phyloP scores from a whole-genome alignment of 257 asterid species.

The Leptodermis oblonga region DNA sequence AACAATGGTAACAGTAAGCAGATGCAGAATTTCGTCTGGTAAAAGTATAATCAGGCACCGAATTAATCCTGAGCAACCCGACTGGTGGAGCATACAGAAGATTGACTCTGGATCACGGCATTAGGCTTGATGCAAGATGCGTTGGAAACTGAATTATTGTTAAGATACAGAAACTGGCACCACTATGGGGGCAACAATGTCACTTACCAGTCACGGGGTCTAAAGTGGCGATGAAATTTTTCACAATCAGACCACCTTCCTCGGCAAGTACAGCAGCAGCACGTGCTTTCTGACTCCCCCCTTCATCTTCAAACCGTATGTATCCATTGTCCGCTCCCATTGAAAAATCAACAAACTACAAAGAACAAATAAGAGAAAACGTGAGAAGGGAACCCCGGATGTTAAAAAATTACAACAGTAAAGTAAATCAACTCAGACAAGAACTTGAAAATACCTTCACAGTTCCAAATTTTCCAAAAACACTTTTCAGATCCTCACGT shows the following conservation, averaged over 20 bases:
- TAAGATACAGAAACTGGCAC: not conserved
- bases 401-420: not conserved
- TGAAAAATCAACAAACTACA: slow-evolving; percentile 76
- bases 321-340: slow-evolving; percentile 73
- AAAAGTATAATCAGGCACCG: not conserved
- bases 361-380: slow-evolving; percentile 3
- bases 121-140: not conserved
- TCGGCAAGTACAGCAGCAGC: slow-evolving; percentile 87
- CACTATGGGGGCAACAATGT: not conserved
- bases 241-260: slow-evolving; percentile 82
- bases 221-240: slow-evolving; percentile 65
- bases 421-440: not conserved
- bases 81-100: not conserved
- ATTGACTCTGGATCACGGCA: not conserved
- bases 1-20: not conserved
- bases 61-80: not conserved
- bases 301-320: slow-evolving; percentile 82
- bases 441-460: slow-evolving; percentile 56
- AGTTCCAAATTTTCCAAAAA: slow-evolving; percentile 68
- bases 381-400: not conserved
- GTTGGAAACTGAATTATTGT: not conserved
- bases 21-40: not conserved
- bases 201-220: slow-evolving; percentile 83
- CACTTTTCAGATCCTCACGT: slow-evolving; percentile 76
- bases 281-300: slow-evolving; percentile 73